Evolutionary conservation across 169 alveolate genomes (phyloP).

Genomic region (Plasmodium gaboni): DNA sequence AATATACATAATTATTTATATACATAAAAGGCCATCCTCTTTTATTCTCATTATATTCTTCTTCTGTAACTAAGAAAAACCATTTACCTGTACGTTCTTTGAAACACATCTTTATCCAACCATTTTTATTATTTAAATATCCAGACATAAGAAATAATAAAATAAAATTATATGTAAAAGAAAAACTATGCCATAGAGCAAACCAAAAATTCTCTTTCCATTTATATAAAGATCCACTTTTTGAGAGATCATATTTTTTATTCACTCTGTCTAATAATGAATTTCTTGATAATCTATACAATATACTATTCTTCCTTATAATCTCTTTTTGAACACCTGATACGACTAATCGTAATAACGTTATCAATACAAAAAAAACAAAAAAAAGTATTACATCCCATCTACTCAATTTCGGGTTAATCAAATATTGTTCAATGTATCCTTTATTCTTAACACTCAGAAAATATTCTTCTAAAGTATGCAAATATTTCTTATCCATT

Average conservation of each 20-base stretch:
- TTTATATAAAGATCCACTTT: slow-evolving; percentile 50
- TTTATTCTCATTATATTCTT: slow-evolving; percentile 71
- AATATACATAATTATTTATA: slow-evolving; percentile 42
- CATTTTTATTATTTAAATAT: slow-evolving; percentile 33
- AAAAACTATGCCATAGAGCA: slow-evolving; percentile 69
- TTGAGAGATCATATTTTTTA: slow-evolving; percentile 46
- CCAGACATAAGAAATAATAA: slow-evolving; percentile 65
- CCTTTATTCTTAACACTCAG: slow-evolving; percentile 8
- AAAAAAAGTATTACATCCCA: slow-evolving; percentile 13
- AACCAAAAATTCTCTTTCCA: slow-evolving; percentile 78
- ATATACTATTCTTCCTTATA: slow-evolving; percentile 27
- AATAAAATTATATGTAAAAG: slow-evolving; percentile 40
- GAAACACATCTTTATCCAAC: slow-evolving; percentile 69
- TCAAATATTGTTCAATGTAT: neutral
- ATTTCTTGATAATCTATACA: slow-evolving; percentile 12
- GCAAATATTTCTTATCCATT: slow-evolving; percentile 46
- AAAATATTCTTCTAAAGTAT: slow-evolving; percentile 57
- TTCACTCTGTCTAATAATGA: slow-evolving; percentile 44
- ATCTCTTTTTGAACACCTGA: slow-evolving; percentile 27
- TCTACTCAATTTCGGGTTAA: slow-evolving; percentile 32
- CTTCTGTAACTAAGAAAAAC: slow-evolving; percentile 74
- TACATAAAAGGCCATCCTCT: slow-evolving; percentile 78
- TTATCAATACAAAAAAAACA: slow-evolving; percentile 27
- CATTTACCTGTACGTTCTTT: slow-evolving; percentile 73
- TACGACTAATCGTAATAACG: slow-evolving; percentile 21